Evolutionary conservation across 2,329 filamentous ascomycete species (phyloP).

Genomic region (Ascochyta fabae): DNA sequence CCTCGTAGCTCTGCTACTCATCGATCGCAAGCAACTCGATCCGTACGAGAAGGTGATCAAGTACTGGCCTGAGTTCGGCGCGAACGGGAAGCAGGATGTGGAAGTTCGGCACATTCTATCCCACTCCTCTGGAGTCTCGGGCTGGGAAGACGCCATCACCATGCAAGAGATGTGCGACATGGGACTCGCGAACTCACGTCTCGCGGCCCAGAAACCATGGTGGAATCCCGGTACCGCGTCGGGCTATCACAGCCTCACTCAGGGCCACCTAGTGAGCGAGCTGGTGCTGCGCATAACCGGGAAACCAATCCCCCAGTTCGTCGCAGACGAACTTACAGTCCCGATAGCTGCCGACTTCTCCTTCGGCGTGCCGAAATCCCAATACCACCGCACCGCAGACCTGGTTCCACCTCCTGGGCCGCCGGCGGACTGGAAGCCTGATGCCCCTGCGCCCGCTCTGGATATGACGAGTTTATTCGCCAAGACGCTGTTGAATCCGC

Average conservation of each 20-base stretch:
- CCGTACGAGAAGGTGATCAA: conserved; percentile 24
- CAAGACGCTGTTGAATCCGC: conserved; percentile 17
- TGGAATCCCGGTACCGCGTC: conserved; percentile 26
- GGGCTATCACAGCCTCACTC: conserved; percentile 24
- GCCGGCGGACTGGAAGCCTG: neutral
- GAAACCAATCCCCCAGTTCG: conserved; percentile 13
- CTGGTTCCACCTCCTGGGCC: conserved; percentile 20
- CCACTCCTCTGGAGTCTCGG: conserved; percentile 23
- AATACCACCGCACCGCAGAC: conserved; percentile 15
- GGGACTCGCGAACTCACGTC: conserved; percentile 11
- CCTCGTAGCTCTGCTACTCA: conserved; percentile 21
- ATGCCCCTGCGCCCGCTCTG: neutral
- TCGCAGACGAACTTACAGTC: conserved; percentile 70
- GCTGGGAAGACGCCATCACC: conserved; percentile 17
- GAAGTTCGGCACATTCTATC: conserved; percentile 25
- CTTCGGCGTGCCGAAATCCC: conserved; percentile 17
- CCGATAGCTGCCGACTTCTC: conserved; percentile 51
- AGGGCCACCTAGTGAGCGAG: conserved; percentile 24
- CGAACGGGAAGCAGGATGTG: conserved; percentile 23
- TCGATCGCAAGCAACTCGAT: conserved; percentile 22
- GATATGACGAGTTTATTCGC: neutral
- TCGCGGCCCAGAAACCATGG: conserved; percentile 22
- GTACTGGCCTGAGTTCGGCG: conserved; percentile 31
- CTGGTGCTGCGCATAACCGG: conserved; percentile 18
- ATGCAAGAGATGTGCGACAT: conserved; percentile 15